Base-by-base conservation (phyloP, 805 yeast genomes). In the Yamadazyma kitorensis region DNA sequence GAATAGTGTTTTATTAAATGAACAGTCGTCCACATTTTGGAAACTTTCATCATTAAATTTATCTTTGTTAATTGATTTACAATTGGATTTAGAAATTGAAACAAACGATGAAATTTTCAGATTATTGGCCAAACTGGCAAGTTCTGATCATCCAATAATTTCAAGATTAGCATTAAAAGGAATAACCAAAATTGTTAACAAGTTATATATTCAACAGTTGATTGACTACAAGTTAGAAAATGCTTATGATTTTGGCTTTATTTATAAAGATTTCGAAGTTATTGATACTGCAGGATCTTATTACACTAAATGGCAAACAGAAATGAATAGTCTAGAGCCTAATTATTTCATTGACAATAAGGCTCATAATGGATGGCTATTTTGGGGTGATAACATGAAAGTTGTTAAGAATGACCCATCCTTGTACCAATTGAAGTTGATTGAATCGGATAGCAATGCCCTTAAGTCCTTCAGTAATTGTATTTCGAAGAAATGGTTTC, bases 121-220 rank as follows among this genome's bases (percentile, higher is more conserved):
- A 21, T 47, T 72, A 2, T 57, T 84, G 20, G 64, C 73, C 6
- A 57, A 62, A 2, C 64, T 67, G 21, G 70, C 83, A 1, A 57
- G 68, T 10, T 69, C 74, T n/a, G 76, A 76, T 15, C 94, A 86
- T 54, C 95, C 96, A 0, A 58, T 71, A 2, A 59, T 86, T 28
- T 66, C 85, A 2, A 70, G 78, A 36, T 54, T 76, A 23, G 80
- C 84, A 13, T 57, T 80, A 39, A 76, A 74, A 33, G 82, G 87
- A 13, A 51, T 83, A 19, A 64, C 80, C 2, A 68, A 73, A n/a
- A 43, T 80, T 4, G 51, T 78, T 16, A 64, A 64, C 37, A 73
- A 75, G 35, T 44, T 76, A 5, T 57, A 68, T 18, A 50, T 63
- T 0, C 56, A 74, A 14, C 76, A 79, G 3, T 54, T 58, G 3